phyloP scores from a whole-genome alignment of 2,329 filamentous ascomycete genomes.

The Mycosphaerelloides madeirae region DNA sequence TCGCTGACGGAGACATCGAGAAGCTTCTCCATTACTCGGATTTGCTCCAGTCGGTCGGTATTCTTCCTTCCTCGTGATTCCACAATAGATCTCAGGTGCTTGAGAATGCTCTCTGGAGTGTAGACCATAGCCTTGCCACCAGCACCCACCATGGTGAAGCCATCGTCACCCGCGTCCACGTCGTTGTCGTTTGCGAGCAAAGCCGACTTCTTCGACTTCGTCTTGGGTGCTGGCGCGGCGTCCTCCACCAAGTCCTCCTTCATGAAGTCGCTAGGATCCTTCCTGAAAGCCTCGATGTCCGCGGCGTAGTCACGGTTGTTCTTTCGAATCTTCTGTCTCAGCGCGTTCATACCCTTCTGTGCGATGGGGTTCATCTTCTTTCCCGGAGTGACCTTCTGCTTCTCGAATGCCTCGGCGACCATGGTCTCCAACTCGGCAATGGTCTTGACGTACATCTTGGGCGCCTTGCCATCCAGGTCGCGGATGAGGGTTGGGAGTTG shows the following conservation, averaged over 20 bases:
- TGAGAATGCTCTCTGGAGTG: conserved; percentile 96
- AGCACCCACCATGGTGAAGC: conserved; percentile 82
- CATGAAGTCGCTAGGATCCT: conserved; percentile 83
- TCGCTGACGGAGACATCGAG: conserved; percentile 81
- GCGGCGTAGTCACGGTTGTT: conserved; percentile 91
- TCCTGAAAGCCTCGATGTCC: conserved; percentile 82
- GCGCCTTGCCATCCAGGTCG: conserved; percentile 65
- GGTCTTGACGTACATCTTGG: conserved; percentile 88
- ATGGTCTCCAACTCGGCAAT: conserved; percentile 90
- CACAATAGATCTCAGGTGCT: conserved; percentile 87
- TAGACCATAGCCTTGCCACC: conserved; percentile 86
- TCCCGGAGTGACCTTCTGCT: conserved; percentile 80
- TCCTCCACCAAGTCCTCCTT: conserved; percentile 75
- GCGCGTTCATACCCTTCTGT: conserved; percentile 87
- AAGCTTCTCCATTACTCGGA: conserved; percentile 95
- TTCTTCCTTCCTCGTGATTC: conserved; percentile 99
- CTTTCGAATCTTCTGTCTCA: conserved; percentile 98
- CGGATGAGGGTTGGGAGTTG: conserved; percentile 43
- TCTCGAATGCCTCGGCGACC: conserved; percentile 88
- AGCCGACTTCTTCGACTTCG: conserved; percentile 44
- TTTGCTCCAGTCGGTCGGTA: conserved; percentile 90
- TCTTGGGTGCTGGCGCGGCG: conserved; percentile 48
- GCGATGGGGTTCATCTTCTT: conserved; percentile 99
- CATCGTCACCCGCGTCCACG: conserved; percentile 66
- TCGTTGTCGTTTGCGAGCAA: conserved; percentile 49